Conservation (phyloP, 768 basidiomycete species). For the Sistotremastrum suecicum region DNA sequence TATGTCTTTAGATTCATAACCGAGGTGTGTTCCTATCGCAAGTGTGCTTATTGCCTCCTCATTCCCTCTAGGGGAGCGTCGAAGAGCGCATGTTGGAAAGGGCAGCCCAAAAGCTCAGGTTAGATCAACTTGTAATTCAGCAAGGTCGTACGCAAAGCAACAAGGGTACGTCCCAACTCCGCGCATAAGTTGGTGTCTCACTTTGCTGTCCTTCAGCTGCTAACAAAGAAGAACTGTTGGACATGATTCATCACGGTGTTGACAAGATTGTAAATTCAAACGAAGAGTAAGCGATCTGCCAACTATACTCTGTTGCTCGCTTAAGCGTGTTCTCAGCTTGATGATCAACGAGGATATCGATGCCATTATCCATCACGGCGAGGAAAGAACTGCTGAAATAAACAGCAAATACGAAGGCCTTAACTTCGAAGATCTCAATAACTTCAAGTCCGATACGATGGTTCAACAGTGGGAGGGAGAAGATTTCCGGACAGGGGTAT, state of each 20-base stretch:
- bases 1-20: constrained; percentile 97
- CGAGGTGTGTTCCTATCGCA: constrained; percentile 25
- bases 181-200: neutral
- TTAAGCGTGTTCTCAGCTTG: constrained; percentile 27
- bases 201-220: constrained; percentile 37
- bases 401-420: constrained; percentile 87
- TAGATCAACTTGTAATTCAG: constrained; percentile 95
- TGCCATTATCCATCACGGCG: constrained; percentile 80
- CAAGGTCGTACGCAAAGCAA: constrained; percentile 76
- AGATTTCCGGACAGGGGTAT: constrained; percentile 68
- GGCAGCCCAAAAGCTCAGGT: constrained; percentile 86
- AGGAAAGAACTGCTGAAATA: constrained; percentile 78
- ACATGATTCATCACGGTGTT: constrained; percentile 97
- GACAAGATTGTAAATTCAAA: constrained; percentile 85
- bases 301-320: neutral
- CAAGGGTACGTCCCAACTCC: constrained; percentile 40
- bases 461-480: constrained; percentile 95
- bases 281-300: constrained; percentile 43
- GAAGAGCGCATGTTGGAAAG: constrained; percentile 92
- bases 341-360: constrained; percentile 87
- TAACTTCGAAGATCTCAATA: constrained; percentile 89
- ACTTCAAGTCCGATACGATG: constrained; percentile 89
- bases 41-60: neutral
- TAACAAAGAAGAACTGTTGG: constrained; percentile 89
- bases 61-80: constrained; percentile 47